Conservation (phyloP, 805 yeast species). For the Metschnikowia proteae region DNA sequence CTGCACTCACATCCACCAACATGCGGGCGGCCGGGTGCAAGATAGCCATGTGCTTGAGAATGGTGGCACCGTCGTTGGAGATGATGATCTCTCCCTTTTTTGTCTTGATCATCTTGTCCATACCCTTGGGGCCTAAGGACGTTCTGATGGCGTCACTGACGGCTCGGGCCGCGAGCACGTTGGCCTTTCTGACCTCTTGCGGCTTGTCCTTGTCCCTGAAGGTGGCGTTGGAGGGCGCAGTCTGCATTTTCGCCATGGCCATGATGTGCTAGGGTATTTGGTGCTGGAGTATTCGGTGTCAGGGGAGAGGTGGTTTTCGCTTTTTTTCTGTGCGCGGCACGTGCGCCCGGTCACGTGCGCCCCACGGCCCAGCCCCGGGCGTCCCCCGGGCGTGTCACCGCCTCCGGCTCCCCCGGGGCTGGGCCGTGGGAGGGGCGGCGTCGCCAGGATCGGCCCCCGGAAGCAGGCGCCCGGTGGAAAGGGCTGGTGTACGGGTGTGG, state of each 20-base stretch:
- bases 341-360: neutral
- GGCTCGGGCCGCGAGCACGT: constrained; percentile 88
- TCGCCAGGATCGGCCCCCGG: too few species aligned
- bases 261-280: constrained; percentile 6
- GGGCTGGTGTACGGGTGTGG: constrained; percentile 3
- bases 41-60: constrained; percentile 95
- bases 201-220: constrained; percentile 94
- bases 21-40: constrained; percentile 98
- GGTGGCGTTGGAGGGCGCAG: constrained; percentile 69
- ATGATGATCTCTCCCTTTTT: constrained; percentile 88
- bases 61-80: constrained; percentile 98
- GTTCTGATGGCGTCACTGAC: constrained; percentile 95
- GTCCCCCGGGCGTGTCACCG: too few species aligned
- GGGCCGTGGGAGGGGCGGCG: too few species aligned
- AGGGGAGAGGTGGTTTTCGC: constrained; percentile 1
- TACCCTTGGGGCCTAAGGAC: constrained; percentile 96
- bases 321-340: constrained; percentile 1
- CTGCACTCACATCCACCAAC: constrained; percentile 93
- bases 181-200: constrained; percentile 85
- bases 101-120: constrained; percentile 98
- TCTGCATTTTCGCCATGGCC: constrained; percentile 17
- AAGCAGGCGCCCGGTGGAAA: neutral
- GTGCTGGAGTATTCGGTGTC: neutral
- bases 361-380: neutral
- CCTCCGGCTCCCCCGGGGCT: too few species aligned